Base-by-base conservation (phyloP, 768 basidiomycete species). In the Rhizopogon salebrosus region DNA sequence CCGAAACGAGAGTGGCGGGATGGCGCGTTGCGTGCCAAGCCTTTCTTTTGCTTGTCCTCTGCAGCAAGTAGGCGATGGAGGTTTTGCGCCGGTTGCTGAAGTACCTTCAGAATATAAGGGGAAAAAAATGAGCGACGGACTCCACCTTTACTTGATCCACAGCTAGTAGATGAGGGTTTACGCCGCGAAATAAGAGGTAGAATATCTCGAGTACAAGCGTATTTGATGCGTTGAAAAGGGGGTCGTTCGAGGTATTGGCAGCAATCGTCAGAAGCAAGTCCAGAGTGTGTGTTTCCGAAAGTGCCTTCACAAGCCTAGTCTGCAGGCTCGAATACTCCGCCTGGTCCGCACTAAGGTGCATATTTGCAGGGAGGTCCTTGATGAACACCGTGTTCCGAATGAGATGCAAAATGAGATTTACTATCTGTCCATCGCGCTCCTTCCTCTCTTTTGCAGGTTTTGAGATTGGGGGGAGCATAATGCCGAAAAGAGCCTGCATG, bases 1-100 rank as follows among this genome's bases (percentile, higher is more conserved):
- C 97, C 97, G 69, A 99, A 99, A 43, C 95, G 84, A 23, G 93
- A 92, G 71, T 99, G 97, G 29, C 97, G 81, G 20, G 92, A 89
- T 48, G 84, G 70, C 4, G 80, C 73, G 43, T 75, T 72, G 43
- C 82, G 77, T 0, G 80, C 75, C 23, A 79, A 65, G 50, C 82
- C 75, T 31, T 77, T 75, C 54, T 84, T 85, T 38, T 74, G 75
- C 52, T 78, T 80, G 55, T 82, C 83, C 71, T 99, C 97, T 31
- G 77, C 71, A 3, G 83, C 85, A 14, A 99, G 80, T 48, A 98
- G 80, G 38, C 82, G 81, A 8, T 84, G 80, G 2, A 99, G 75
- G 36, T 79, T 82, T 52, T 82, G 78, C 20, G 76, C 70, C 45
- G 86, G 75, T 83, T 86, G 85, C 87, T 90, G 62, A 50, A 41